Evolutionary conservation across 1,284 basidiomycete genomes (phyloP), one percentile per base, ranked within the genome.

Genomic region (Prillingera fragicola): DNA sequence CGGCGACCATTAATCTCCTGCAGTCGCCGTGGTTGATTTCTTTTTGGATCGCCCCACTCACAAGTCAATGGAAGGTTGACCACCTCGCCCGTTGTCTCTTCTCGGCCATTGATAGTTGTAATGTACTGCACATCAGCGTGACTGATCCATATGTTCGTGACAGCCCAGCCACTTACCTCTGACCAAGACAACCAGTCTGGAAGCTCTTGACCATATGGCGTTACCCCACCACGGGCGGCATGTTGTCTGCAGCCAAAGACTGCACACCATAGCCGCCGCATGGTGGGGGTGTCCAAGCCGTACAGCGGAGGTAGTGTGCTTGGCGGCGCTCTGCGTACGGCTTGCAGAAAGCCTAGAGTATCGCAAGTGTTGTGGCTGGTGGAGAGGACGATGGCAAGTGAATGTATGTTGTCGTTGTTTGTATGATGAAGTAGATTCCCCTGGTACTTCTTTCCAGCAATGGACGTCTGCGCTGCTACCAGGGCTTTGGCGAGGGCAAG

Each of bases 111-210:
- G 18, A 57, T 34, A 3, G 40, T 48, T 8, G 55, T 58, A 3
- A 54, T 50, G 31, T 51, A 55, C 57, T 57, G 39, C 17, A 14
- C 8, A 9, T 15, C 8, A 13, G 31, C 17, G 26, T 21, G 18
- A 26, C n/a, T n/a, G n/a, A n/a, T n/a, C n/a, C n/a, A n/a, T n/a
- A n/a, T n/a, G n/a, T n/a, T n/a, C n/a, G n/a, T n/a, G n/a, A 23
- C 19, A 23, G 15, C 32, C n/a, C 21, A 22, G 4, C 14, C 2
- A 50, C 53, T 40, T 32, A 57, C 57, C 39, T 41, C 35, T 8
- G 52, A 48, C 45, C 53, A 60, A 1, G 53, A 47, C 27, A 60
- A 43, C 57, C 57, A 60, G 26, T 51, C 51, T 32, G 57, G 57
- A 12, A 60, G 39, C 21, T 25, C 45, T 36, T 60, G 57, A 3